Evolutionary conservation across 257 asterid genomes (phyloP), one percentile per base, ranked within the genome.

Genomic region (Plectranthus barbatus): DNA sequence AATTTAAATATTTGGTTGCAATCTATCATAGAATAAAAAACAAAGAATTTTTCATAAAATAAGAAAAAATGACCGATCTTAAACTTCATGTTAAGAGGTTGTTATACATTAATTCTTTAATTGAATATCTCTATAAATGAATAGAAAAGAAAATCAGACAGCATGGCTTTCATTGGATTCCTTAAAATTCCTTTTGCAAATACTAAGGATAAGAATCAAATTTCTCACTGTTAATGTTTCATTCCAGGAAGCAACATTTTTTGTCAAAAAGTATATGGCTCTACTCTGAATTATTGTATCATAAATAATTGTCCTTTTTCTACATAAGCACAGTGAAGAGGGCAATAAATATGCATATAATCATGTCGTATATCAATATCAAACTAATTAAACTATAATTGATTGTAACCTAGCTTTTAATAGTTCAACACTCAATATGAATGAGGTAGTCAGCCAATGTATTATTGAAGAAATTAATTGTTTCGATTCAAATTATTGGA

Each of bases 161-260:
- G 23, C 41, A 36, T 58, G 24, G 45, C 9, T 44, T 33, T 19
- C 65, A 62, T 70, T 12, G 75, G 75, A 70, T 70, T 33, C 70
- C 59, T 10, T 24, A 69, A n/a, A n/a, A 62, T 62, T 33, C 60
- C 65, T n/a, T 39, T 20, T 9, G 26, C 56, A 46, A 19, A 62
- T 39, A 61, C 19, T 51, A n/a, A 70, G 68, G 56, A 29, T 62
- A 62, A 54, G 69, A 15, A 53, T 44, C 41, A 61, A 12, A 44
- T 9, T n/a, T 36, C 37, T 54, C 46, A 34, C 50, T 24, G 58
- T 21, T 11, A 20, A 42, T 7, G 70, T 53, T 60, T 42, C 73
- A 37, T 72, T 56, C 20, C 33, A 31, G 68, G 72, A 36, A 42
- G 63, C 68, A 65, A 36, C 47, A 41, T 29, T 61, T n/a, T 29